Evolutionary conservation across 2,329 filamentous ascomycete genomes (phyloP), one percentile per base, ranked within the genome.

Genomic region (Fusarium veterinarium): DNA sequence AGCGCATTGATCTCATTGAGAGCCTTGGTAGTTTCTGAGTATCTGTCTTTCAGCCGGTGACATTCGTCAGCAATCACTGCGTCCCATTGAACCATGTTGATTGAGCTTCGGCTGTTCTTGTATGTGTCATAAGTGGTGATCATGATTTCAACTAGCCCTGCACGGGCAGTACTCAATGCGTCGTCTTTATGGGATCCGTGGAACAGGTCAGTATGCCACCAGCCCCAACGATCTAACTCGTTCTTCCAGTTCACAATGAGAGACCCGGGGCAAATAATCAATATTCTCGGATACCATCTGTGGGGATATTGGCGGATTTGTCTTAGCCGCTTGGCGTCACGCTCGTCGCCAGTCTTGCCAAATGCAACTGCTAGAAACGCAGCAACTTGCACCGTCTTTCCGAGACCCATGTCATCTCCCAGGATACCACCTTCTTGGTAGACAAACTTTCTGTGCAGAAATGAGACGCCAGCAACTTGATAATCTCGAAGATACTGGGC

Each of bases 361-460:
- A 97, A 99, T 0, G 95, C 95, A 2, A 91, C 94, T 0, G 94
- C 93, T 28, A 99, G 85, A 73, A 99, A 98, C 0, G 95, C 93
- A 64, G 95, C 96, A 31, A 99, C 94, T 81, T 99, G 96, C 5
- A 99, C 94, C 0, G 96, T 99, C 82, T 99, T 99, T 1, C 96
- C 96, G 37, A 99, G 83, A 25, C 96, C 96, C 96, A 99, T 99
- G 78, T 99, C 96, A 79, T 99, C 96, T 6, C 95, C 95, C 1
- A 99, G 86, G 28, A 99, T 93, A 4, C 93, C 94, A 2, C 96
- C 96, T 75, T 92, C 92, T 78, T 99, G 96, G 73, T 94, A 95
- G 8, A 98, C 92, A 79, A 98, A 98, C 28, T 93, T 88, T 67
- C 93, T 89, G 79, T 98, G 95, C 12, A 99, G 86, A 77, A 98